Base-by-base conservation (phyloP, 257 asterid species). In the Penstemon eatonii region DNA sequence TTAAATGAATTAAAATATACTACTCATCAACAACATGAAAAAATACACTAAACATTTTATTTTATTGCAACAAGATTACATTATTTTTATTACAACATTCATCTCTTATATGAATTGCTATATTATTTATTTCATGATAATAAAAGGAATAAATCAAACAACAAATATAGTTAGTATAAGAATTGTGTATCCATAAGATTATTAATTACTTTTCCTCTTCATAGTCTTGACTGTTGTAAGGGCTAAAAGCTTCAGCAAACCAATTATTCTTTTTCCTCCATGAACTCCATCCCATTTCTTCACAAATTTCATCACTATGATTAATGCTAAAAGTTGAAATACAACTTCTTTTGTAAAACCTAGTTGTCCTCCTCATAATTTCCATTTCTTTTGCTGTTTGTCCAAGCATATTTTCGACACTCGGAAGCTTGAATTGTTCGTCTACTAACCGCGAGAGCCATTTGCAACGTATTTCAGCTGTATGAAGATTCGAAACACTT, bases 251-350 rank as follows among this genome's bases (percentile, higher is more conserved):
- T 70, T 92, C 98, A 4, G 92, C 82, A 44, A 92, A 42, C 98
- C 89, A 89, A 59, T 60, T 86, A 4, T 70, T 83, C 85, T 70
- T 83, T 84, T 92, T 92, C 89, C 98, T 87, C 89, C 89, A 86
- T 0, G 91, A 74, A 0, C 43, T 84, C 98, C 95, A 92, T 12
- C 98, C 98, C 98, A 92, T 89, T 72, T 92, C 98, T 60, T 87
- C 79, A 13, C 98, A 92, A 3, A 89, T 87, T 52, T 92, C 96
- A 52, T 92, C 98, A 0, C 82, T 86, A 53, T 92, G 98, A 54
- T 89, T 87, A 56, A 92, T 92, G 72, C 98, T 92, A 79, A 80
- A 92, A 7, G 98, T 92, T 4, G 98, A 92, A 4, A 92, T 92
- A 81, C 98, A 92, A 7, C 90, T 92, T 67, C 98, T 77, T 73